Conservation (phyloP, 2,329 filamentous ascomycete genomes). For the Tolypocladium tundrense region DNA sequence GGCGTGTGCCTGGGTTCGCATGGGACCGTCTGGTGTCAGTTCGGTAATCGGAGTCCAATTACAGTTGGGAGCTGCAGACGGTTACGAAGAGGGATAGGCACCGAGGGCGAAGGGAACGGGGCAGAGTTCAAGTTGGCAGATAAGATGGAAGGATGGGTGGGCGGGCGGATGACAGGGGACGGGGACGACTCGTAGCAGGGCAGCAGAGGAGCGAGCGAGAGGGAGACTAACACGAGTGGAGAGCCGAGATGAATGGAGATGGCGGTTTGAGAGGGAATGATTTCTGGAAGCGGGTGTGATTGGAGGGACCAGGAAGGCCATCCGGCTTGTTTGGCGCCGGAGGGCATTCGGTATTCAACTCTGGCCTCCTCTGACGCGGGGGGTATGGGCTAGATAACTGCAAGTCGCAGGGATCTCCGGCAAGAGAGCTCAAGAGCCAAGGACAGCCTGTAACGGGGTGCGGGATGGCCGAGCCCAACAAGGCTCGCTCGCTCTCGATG, state of each 20-base stretch:
- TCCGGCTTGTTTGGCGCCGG: not conserved
- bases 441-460: not conserved
- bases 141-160: not conserved
- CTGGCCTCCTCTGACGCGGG: not conserved
- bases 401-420: not conserved
- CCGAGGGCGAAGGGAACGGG: not conserved
- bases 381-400: not conserved
- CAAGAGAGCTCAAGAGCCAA: not conserved
- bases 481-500: not conserved
- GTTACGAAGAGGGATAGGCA: not conserved
- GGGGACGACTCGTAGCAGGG: conserved; percentile 1
- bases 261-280: not conserved
- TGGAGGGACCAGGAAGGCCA: not conserved
- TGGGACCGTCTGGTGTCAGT: conserved; percentile 10
- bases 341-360: not conserved
- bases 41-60: conserved; percentile 5
- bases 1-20: conserved; percentile 11
- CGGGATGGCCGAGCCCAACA: not conserved
- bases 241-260: not conserved
- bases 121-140: not conserved
- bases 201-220: not conserved
- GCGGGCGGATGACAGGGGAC: not conserved
- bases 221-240: not conserved
- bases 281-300: conserved; percentile 2
- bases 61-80: not conserved